Evolutionary conservation across 768 basidiomycete genomes (phyloP).

Genomic region (Punctularia strigosozonata): DNA sequence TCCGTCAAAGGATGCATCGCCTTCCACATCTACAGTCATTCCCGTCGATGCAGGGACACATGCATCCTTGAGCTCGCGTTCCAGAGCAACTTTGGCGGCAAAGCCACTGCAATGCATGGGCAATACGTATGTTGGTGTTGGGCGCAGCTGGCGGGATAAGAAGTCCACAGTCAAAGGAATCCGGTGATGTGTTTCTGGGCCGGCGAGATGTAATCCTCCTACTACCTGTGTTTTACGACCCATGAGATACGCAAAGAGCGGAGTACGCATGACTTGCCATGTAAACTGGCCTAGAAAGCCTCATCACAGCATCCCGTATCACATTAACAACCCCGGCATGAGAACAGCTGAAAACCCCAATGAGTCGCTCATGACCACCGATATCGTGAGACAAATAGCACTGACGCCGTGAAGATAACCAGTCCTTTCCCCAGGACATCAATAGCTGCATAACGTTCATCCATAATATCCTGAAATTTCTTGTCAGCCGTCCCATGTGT

Average conservation of each 20-base stretch:
- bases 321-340: slow-evolving; percentile 87
- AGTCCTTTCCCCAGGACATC: slow-evolving; percentile 77
- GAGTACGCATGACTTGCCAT: slow-evolving; percentile 35
- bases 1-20: slow-evolving; percentile 17
- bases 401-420: slow-evolving; percentile 76
- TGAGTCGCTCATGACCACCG: neutral
- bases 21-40: slow-evolving; percentile 44
- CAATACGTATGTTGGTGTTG: slow-evolving; percentile 57
- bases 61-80: slow-evolving; percentile 56
- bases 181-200: slow-evolving; percentile 49
- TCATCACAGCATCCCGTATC: slow-evolving; percentile 51
- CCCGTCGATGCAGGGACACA: slow-evolving; percentile 75
- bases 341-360: slow-evolving; percentile 31
- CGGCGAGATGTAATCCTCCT: slow-evolving; percentile 77
- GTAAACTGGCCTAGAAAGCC: slow-evolving; percentile 57
- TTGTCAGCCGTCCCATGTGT: too few species aligned
- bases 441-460: slow-evolving; percentile 68
- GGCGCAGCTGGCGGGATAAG: slow-evolving; percentile 44
- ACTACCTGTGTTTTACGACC: slow-evolving; percentile 35
- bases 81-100: slow-evolving; percentile 59
- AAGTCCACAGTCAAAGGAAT: slow-evolving; percentile 64
- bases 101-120: slow-evolving; percentile 86
- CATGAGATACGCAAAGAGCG: neutral
- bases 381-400: slow-evolving; percentile 8
- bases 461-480: slow-evolving; percentile 76